Base-by-base conservation (phyloP, 192 early-diverging fungal species). In the Paraglomus brasilianum region DNA sequence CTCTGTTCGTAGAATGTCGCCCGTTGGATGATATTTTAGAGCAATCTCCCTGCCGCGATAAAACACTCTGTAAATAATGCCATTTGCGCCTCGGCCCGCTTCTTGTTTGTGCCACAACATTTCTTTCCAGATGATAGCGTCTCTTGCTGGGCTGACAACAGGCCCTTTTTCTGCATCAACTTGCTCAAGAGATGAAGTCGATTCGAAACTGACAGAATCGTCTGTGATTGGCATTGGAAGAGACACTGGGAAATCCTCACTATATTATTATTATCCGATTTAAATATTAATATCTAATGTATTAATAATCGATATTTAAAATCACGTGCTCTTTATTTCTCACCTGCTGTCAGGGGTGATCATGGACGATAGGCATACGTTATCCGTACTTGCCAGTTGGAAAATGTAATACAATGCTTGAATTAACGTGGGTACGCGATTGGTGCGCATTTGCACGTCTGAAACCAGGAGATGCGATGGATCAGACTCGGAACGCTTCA, bases 381-480 rank as follows among this genome's bases (percentile, higher is more conserved):
- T 30, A 44, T 72, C 74, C 48, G 49, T 47, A 15, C 56, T 47
- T 22, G 75, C 58, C 45, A 60, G n/a, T 44, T 72, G 14, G 13
- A 72, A 66, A 9, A 76, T 51, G 53, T 72, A 76, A 47, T 64
- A 39, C 17, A 63, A 72, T 10, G 66, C 47, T 49, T 72, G 75
- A 5, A 72, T 65, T 9, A 76, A 30, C 46, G 75, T 72, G 6
- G 75, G 75, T 1, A 58, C 38, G 52, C 38, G 48, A 11, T 19
- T 2, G 30, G 36, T 22, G 40, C 7, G 46, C 21, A 24, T 43
- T 10, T 69, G 50, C 6, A 50, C 50, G 0, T 60, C 46, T 0
- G 75, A 72, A 13, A 69, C 56, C 5, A 48, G 5, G 19, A 72
- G 30, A n/a, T 62, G 57, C 22, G 39, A 36, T 8, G 13, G 8